Evolutionary conservation across 1,139 yeast genomes (phyloP), one percentile per base, ranked within the genome.

Genomic region (Debaryomycetaceae sp.): DNA sequence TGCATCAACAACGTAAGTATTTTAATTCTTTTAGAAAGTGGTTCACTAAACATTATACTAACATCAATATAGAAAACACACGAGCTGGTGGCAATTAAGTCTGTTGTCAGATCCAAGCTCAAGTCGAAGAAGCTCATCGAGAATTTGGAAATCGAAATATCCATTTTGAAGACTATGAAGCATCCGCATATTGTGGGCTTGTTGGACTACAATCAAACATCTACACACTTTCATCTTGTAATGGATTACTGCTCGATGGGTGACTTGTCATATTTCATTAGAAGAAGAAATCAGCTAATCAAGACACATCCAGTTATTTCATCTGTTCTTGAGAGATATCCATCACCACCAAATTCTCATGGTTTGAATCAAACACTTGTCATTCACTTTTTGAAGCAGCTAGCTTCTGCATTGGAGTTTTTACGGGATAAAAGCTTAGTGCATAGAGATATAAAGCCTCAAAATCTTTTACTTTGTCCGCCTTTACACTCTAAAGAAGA

Each of bases 201-300:
- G 37, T 55, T 87, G 41, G 98, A 91, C 54, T 88, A 87, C 58
- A 81, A 83, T 46, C 85, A 87, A 55, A 85, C 96, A 0, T 61
- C 79, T 8, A 70, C 85, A 8, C 88, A 91, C 61, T 87, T 89
- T 65, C 94, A 88, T 61, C 70, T 92, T 48, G 81, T 91, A n/a
- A 92, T 92, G 98, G 98, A 92, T 59, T 92, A 88, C 64, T 92
- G 98, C 59, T 83, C 97, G 0, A 71, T 92, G 62, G 98, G 98
- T 7, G 98, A 92, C 63, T 73, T 92, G 45, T 86, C 95, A 0
- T 87, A 82, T 55, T 84, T 92, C 52, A 89, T 92, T 40, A 78
- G 87, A 53, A 82, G 80, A 58, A 76, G 92, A 55, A 78, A 78
- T 48, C 89, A 85, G 56, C 67, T 91, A 34, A 77, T 80, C 24